Evolutionary conservation across 2,329 filamentous ascomycete species (phyloP), one percentile per base, ranked within the genome.

Genomic region (Dichotomopilus funicola): DNA sequence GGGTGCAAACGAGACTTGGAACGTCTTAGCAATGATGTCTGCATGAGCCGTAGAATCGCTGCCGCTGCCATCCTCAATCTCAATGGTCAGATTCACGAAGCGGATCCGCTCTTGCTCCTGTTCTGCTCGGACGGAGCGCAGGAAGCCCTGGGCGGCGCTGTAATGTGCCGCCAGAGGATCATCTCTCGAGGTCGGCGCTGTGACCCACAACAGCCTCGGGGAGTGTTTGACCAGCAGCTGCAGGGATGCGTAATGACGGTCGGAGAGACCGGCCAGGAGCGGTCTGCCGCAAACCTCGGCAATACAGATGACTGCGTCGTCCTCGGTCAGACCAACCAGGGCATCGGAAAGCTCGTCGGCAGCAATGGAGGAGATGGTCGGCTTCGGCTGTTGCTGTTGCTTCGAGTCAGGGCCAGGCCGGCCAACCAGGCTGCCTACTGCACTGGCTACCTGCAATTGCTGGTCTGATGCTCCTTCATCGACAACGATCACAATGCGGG

Each of bases 111-210:
- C 19, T 27, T 47, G 40, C 12, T 12, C 5, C 11, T 51, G 11
- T 31, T 55, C 53, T 13, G 48, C 19, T 1, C 53, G 53, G 11
- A 55, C 42, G 5, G 19, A 47, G 5, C 53, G 41, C 34, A 51
- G 36, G 19, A 55, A 42, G 34, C 53, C 53, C 5, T 50, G 37
- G 11, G 7, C 27, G 13, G 27, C 10, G 19, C 37, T 13, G 37
- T 42, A 42, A 10, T 50, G 36, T 7, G 43, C 44, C 11, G 48
- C 36, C 13, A 13, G 31, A 8, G 9, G 31, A 6, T 42, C 38
- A 34, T 42, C 37, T 4, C 4, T 40, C 19, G 27, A 6, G 10
- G 37, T 50, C 19, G 37, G 11, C 11, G 36, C 38, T 6, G 48
- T 50, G 2, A 13, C 48, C 48, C 48, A 50, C 27, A 50, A n/a